Conservation (phyloP, 2,329 filamentous ascomycete species). For the Cylindrodendrum hubeiense region DNA sequence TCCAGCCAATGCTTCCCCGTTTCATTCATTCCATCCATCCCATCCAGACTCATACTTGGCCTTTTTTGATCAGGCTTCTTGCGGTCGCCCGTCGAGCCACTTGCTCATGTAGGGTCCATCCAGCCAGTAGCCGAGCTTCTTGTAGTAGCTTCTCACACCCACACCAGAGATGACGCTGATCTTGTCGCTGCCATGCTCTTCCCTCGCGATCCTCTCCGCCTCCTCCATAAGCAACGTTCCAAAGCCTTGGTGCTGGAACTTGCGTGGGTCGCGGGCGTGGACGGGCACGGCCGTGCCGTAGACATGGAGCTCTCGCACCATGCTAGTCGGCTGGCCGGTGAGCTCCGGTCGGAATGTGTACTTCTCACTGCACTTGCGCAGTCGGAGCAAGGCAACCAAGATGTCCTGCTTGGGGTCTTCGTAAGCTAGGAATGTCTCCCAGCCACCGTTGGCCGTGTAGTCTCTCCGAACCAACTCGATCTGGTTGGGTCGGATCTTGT, state of each 20-base stretch:
- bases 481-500: constrained; percentile 97
- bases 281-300: constrained; percentile 98
- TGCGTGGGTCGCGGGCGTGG: constrained; percentile 92
- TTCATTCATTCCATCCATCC: background rate
- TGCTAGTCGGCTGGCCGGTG: constrained; percentile 85
- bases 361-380: constrained; percentile 90
- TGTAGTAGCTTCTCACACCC: constrained; percentile 95
- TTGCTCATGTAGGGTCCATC: constrained; percentile 90
- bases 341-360: constrained; percentile 95
- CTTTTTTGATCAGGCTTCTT: constrained; percentile 34
- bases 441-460: constrained; percentile 94
- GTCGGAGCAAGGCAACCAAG: constrained; percentile 86
- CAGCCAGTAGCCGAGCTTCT: constrained; percentile 90
- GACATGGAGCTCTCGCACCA: constrained; percentile 95
- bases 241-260: constrained; percentile 98
- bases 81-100: constrained; percentile 65
- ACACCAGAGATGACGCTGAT: constrained; percentile 99
- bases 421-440: constrained; percentile 98
- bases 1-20: constrained; percentile 7
- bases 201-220: constrained; percentile 92
- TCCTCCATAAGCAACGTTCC: constrained; percentile 98
- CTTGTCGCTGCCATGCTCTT: constrained; percentile 94
- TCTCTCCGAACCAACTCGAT: constrained; percentile 95
- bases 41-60: constrained; percentile 12
- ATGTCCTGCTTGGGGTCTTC: constrained; percentile 99